phyloP scores from a whole-genome alignment of 441 rosid genomes.

The Biscutella laevigata region DNA sequence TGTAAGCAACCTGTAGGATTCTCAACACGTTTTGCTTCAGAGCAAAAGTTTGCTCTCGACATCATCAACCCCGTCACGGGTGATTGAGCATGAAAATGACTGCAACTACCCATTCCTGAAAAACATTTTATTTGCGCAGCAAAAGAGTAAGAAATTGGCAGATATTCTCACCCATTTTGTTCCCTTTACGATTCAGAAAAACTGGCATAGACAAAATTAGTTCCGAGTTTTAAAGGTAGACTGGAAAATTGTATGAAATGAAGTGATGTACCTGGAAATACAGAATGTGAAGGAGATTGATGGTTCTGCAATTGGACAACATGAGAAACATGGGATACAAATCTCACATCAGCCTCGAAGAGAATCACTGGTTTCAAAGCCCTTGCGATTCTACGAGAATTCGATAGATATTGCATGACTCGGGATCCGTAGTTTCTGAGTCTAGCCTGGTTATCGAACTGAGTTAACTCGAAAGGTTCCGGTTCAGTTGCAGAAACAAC shows the following conservation, averaged over 20 bases:
- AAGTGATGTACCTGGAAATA: slow-evolving; percentile 31
- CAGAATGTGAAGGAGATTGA: slow-evolving; percentile 14
- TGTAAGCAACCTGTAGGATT: slow-evolving; percentile 46
- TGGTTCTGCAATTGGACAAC: slow-evolving; percentile 22
- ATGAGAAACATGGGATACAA: slow-evolving; percentile 22
- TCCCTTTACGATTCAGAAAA: background rate
- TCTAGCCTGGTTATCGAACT: background rate
- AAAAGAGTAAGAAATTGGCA: background rate
- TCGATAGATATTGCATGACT: slow-evolving; percentile 43
- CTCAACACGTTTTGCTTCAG: slow-evolving; percentile 31
- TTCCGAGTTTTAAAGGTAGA: background rate
- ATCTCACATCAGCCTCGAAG: slow-evolving; percentile 24
- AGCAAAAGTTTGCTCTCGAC: slow-evolving; percentile 33
- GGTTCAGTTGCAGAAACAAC: background rate
- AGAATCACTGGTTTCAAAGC: slow-evolving; percentile 28
- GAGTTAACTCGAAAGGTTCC: background rate
- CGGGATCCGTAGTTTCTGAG: slow-evolving; percentile 6
- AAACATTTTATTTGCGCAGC: background rate
- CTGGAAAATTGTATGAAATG: background rate
- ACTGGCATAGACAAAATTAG: background rate
- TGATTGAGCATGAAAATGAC: slow-evolving; percentile 8
- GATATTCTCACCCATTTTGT: background rate
- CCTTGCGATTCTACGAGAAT: slow-evolving; percentile 37
- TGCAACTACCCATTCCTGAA: slow-evolving; percentile 28
- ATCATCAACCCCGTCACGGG: slow-evolving; percentile 11